Base-by-base conservation (phyloP, 2,329 filamentous ascomycete species). In the Arthrobotrys sphaeroides region DNA sequence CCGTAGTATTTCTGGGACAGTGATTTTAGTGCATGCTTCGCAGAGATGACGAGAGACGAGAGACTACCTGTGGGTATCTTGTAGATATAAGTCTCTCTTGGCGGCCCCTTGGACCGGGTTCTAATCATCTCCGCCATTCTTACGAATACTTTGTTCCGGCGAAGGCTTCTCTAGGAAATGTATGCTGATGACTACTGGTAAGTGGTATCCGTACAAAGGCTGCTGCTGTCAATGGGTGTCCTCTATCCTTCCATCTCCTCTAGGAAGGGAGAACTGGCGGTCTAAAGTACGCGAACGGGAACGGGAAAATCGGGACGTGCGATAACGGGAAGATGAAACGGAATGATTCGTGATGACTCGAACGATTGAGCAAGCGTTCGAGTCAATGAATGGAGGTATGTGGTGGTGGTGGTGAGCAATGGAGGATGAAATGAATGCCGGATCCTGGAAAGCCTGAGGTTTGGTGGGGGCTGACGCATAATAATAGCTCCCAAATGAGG, bases 51-150 rank as follows among this genome's bases (percentile, higher is more conserved):
- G n/a, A 12, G 38, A n/a, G 20, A 40, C 16, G 6, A 18, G 57
- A 24, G 16, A 22, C 22, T 74, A 74, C 70, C 70, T 62, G 57
- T 74, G 12, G 70, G 70, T 24, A 74, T 42, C 36, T 68, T 74
- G 70, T 74, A 74, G 43, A 74, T 74, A 33, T 74, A 74, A 9
- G 70, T 74, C 49, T 74, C 61, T 36, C 62, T 66, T 45, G 70
- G 70, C 40, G 70, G 70, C 26, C 70, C 70, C 49, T 74, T 74
- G 55, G 70, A 74, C 62, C 70, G 70, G 57, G 70, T 74, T 31
- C 70, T 61, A 62, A 74, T 74, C 70, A 74, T 74, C 16, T 74
- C 70, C 31, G 70, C 70, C 70, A 74, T 74, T 10, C 24, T 42
- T 33, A 13, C 1, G 10, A 7, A 1, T 55, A n/a, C n/a, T n/a